Conservation (phyloP, 2,329 filamentous ascomycete species). For the Ustulina deusta region DNA sequence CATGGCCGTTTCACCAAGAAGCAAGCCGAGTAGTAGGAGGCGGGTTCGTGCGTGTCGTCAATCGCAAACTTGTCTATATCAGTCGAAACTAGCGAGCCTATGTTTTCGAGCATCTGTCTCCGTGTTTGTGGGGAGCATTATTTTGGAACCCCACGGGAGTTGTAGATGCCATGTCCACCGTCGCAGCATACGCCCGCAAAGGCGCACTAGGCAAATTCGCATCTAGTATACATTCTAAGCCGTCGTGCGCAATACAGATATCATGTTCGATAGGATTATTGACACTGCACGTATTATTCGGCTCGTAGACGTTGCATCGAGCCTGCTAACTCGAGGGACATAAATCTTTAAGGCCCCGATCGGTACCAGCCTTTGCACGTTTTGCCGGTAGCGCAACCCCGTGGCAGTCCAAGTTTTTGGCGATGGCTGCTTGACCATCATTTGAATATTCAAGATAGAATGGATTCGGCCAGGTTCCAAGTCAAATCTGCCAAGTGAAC, state of each 20-base stretch:
- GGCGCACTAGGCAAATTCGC: too few relatives aligned
- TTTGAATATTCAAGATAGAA: not conserved
- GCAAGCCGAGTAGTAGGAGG: not conserved
- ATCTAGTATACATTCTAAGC: not conserved
- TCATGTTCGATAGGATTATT: not conserved
- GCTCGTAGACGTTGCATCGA: too few relatives aligned
- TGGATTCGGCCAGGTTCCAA: not conserved
- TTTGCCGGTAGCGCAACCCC: not conserved
- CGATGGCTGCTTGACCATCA: not conserved
- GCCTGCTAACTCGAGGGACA: too few relatives aligned
- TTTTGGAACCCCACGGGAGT: not conserved
- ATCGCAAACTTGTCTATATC: conserved; percentile 26
- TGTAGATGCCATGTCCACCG: not conserved
- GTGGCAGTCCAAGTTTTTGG: not conserved
- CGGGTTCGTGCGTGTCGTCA: not conserved
- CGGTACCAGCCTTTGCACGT: not conserved
- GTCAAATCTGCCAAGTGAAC: not conserved
- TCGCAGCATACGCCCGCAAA: not conserved
- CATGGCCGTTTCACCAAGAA: conserved; percentile 18
- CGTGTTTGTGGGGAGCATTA: not conserved
- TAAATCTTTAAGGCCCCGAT: too few relatives aligned
- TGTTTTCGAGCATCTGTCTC: not conserved
- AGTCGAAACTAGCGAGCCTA: conserved; percentile 11
- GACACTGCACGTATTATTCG: too few relatives aligned
- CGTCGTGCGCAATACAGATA: not conserved